Evolutionary conservation across 768 basidiomycete species (phyloP).

Genomic region (Agrocybe pediades): DNA sequence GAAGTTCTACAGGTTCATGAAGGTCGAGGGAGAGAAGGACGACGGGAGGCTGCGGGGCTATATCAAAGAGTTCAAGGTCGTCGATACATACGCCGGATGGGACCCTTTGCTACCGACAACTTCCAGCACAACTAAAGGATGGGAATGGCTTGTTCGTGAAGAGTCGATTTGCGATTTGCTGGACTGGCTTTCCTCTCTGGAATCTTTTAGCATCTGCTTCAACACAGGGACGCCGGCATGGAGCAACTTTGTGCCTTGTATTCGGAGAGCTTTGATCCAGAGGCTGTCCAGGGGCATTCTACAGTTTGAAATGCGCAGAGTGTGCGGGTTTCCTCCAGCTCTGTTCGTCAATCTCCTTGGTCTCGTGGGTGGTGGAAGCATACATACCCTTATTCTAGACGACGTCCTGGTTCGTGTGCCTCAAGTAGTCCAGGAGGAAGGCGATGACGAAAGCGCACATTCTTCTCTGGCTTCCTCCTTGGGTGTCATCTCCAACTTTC

Average conservation of each 20-base stretch:
- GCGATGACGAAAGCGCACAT: conserved; percentile 15
- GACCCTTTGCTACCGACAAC: no score
- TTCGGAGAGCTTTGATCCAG: conserved; percentile 19
- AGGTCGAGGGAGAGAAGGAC: neutral
- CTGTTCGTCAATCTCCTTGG: conserved; percentile 18
- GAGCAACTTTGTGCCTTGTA: conserved; percentile 13
- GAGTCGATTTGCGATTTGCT: conserved; percentile 20
- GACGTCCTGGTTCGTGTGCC: no score
- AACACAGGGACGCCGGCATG: conserved; percentile 18
- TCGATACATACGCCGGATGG: conserved; percentile 25
- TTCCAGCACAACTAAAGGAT: conserved; percentile 13
- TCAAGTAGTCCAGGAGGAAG: conserved; percentile 13
- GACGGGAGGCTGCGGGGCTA: conserved; percentile 13
- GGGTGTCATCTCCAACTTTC: conserved; percentile 11
- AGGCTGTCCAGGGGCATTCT: conserved; percentile 8
- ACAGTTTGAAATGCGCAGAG: conserved; percentile 12
- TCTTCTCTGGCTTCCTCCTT: conserved; percentile 9
- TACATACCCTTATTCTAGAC: no score
- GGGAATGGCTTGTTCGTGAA: conserved; percentile 20
- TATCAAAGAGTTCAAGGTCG: conserved; percentile 21
- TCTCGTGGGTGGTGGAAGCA: no score
- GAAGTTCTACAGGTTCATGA: conserved; percentile 13
- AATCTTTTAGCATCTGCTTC: conserved; percentile 14
- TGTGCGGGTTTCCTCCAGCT: conserved; percentile 19
- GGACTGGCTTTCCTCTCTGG: conserved; percentile 15